These are phyloP conservation scores for Hebeloma cylindrosporum DNA, from an alignment of 768 basidiomycete species.

Conservation along the genomic window DNA sequence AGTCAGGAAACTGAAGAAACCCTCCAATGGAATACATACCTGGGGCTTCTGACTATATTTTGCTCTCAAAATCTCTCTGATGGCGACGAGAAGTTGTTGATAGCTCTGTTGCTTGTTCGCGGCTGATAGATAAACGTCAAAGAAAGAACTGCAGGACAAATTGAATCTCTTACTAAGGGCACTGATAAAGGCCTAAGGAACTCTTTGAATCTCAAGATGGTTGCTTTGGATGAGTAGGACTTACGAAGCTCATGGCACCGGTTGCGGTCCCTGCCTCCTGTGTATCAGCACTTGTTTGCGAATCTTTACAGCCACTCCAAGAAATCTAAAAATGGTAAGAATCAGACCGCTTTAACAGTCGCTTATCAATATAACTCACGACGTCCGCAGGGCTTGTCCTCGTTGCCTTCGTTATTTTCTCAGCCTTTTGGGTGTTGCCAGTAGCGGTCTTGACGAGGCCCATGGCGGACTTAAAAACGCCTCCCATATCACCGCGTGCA, in stretches of 20 bases:
- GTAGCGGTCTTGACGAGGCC: slow-evolving; percentile 75
- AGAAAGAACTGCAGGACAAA: not conserved
- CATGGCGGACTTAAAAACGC: slow-evolving; percentile 71
- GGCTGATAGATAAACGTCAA: slow-evolving; percentile 25
- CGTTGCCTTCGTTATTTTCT: slow-evolving; percentile 56
- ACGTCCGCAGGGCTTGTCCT: slow-evolving; percentile 85
- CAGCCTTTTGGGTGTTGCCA: slow-evolving; percentile 63
- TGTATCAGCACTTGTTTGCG: slow-evolving; percentile 81
- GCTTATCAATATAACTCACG: slow-evolving; percentile 43
- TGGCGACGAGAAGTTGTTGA: slow-evolving; percentile 40
- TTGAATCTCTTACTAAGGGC: slow-evolving; percentile 43
- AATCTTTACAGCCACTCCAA: slow-evolving; percentile 82
- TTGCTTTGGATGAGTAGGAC: slow-evolving; percentile 22
- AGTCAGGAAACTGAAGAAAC: not conserved
- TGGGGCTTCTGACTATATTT: slow-evolving; percentile 48
- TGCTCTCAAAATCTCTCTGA: slow-evolving; percentile 37
- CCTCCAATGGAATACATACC: slow-evolving; percentile 18
- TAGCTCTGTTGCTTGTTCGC: slow-evolving; percentile 43
- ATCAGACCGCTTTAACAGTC: not conserved
- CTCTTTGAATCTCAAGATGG: slow-evolving; percentile 2
- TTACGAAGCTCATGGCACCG: slow-evolving; percentile 79
- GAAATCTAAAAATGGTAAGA: slow-evolving; percentile 52
- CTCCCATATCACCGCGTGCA: slow-evolving; percentile 75
- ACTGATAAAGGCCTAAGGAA: slow-evolving; percentile 56
- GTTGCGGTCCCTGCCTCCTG: slow-evolving; percentile 63